A percentile compares a stretch with the other conserved stretches of the same genome.
Conservation (phyloP, 1,284 basidiomycete species). For the Tilletia horrida region DNA sequence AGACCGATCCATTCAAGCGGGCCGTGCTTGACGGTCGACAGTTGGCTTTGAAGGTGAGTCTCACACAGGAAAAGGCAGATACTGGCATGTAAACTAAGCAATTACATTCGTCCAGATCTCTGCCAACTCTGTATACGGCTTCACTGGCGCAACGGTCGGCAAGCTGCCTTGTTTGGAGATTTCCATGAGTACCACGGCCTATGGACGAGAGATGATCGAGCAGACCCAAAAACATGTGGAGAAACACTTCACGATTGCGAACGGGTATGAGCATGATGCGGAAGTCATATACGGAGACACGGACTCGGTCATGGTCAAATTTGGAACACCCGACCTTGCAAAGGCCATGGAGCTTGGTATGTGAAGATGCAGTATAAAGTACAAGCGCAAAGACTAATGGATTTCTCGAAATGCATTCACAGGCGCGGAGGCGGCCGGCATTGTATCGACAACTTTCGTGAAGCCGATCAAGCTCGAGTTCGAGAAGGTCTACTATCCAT, state of each 20-base stretch:
- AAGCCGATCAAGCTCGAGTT: conserved; percentile 54
- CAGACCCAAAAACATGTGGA: conserved; percentile 51
- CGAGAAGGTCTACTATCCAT: conserved; percentile 55
- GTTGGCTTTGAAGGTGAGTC: conserved; percentile 45
- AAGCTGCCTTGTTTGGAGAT: conserved; percentile 54
- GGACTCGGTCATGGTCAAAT: conserved; percentile 55
- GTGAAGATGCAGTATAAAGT: too few species aligned
- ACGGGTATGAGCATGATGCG: conserved; percentile 53
- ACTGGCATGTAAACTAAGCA: too few species aligned
- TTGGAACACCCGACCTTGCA: conserved; percentile 45
- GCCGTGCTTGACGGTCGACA: conserved; percentile 54
- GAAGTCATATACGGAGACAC: conserved; percentile 54
- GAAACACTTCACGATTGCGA: conserved; percentile 49
- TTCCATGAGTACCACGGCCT: conserved; percentile 54
- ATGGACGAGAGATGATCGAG: conserved; percentile 55
- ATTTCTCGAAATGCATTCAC: too few species aligned
- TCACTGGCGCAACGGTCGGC: conserved; percentile 53
- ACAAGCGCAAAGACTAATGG: background rate
- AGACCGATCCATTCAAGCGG: conserved; percentile 53
- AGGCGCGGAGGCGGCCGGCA: conserved; percentile 85
- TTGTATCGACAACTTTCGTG: conserved; percentile 62
- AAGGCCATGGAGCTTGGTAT: conserved; percentile 45
- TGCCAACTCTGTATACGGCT: conserved; percentile 55
- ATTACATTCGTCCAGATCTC: conserved; percentile 28
- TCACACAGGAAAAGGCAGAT: too few species aligned